Evolutionary conservation across 2,329 filamentous ascomycete species (phyloP).

Genomic region (Lecanosticta acicola): DNA sequence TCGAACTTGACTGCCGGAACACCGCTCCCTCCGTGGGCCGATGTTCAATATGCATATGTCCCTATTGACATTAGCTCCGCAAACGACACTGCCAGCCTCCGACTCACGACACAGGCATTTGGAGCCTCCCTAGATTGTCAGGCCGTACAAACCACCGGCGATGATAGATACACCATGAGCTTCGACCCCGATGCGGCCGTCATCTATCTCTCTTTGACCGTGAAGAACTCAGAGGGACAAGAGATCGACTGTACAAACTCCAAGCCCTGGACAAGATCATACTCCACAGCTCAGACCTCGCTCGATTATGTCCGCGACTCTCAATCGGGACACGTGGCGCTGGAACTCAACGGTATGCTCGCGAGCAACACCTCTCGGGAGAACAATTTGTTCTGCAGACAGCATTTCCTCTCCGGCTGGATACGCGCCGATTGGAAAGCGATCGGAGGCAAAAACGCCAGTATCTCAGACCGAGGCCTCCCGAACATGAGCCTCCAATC

Average conservation of each 20-base stretch:
- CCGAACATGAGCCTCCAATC: slow-evolving; percentile 5
- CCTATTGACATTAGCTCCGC: slow-evolving; percentile 33
- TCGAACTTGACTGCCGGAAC: slow-evolving; percentile 45
- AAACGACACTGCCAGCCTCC: slow-evolving; percentile 12
- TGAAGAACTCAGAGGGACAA: neutral
- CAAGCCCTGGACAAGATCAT: neutral
- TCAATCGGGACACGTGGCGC: slow-evolving; percentile 3
- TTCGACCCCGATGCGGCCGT: slow-evolving; percentile 4
- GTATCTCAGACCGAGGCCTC: neutral
- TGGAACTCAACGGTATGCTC: slow-evolving; percentile 9
- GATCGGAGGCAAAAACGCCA: neutral
- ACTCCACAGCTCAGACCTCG: neutral
- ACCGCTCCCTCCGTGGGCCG: slow-evolving; percentile 47
- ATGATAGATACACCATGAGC: slow-evolving; percentile 20
- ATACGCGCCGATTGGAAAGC: slow-evolving; percentile 18
- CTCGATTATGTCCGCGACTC: neutral
- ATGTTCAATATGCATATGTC: slow-evolving; percentile 43
- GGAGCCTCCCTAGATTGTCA: slow-evolving; percentile 35
- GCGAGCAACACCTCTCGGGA: neutral
- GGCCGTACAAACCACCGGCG: slow-evolving; percentile 21
- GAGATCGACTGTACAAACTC: slow-evolving; percentile 7
- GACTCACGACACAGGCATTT: slow-evolving; percentile 32
- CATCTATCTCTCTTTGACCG: slow-evolving; percentile 1
- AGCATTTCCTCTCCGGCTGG: slow-evolving; percentile 29
- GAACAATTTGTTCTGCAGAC: slow-evolving; percentile 17